Conservation (phyloP, 495 filamentous ascomycete species). For the Acidomyces sp. region DNA sequence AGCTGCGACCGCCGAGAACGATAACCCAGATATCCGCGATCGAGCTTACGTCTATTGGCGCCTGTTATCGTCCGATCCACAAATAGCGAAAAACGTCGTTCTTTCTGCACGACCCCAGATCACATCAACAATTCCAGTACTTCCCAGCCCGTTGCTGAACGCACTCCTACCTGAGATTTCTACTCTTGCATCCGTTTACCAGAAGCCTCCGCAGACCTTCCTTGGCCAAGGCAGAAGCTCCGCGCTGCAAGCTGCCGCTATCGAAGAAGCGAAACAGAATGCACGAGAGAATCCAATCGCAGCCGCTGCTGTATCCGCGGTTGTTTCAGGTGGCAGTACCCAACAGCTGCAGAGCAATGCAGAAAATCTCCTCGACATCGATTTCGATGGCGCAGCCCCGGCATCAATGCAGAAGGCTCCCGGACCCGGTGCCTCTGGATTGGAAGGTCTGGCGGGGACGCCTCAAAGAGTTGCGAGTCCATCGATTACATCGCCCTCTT, state of each 20-base stretch:
- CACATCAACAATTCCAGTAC: conserved; percentile 76
- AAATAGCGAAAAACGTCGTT: conserved; percentile 79
- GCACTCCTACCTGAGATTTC: conserved; percentile 79
- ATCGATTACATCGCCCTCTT: conserved; percentile 22
- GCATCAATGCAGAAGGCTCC: conserved; percentile 69
- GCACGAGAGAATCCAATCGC: conserved; percentile 89
- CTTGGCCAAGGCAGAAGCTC: conserved; percentile 89
- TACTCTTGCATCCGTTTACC: conserved; percentile 97
- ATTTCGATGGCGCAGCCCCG: conserved; percentile 90
- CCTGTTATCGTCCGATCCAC: conserved; percentile 80
- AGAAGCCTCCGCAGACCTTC: conserved; percentile 94
- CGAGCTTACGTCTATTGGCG: conserved; percentile 98
- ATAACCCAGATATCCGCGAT: conserved; percentile 94
- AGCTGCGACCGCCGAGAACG: conserved; percentile 80
- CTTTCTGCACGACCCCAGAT: conserved; percentile 91
- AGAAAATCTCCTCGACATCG: conserved; percentile 93
- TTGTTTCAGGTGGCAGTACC: conserved; percentile 40
- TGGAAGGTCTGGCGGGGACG: conserved; percentile 65
- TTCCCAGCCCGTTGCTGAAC: conserved; percentile 72
- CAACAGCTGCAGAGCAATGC: conserved; percentile 57
- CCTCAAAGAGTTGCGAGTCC: conserved; percentile 67
- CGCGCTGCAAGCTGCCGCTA: conserved; percentile 86
- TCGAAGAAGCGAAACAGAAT: conserved; percentile 87
- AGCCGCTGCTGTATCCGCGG: conserved; percentile 61
- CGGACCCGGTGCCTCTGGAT: conserved; percentile 45